These are phyloP conservation scores for Gracilaria vermiculophylla DNA, from an alignment of 23 red algal genomes.

Conservation along the genomic window DNA sequence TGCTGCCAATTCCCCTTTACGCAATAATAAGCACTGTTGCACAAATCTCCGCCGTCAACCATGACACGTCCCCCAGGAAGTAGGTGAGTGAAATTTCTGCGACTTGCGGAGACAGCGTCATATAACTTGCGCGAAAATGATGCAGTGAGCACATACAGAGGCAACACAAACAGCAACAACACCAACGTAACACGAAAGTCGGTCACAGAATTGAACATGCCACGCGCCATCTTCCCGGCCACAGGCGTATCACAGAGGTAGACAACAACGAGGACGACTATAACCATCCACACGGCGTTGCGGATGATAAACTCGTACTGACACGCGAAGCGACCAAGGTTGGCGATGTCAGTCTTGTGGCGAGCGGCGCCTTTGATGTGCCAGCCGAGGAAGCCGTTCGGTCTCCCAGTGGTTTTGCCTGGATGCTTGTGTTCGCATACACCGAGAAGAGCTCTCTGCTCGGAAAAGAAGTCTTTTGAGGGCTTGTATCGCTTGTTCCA, in stretches of 20 bases:
- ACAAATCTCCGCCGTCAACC: not conserved
- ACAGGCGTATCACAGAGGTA: not conserved
- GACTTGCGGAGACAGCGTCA: not conserved
- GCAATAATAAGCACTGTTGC: not conserved
- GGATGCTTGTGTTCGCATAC: not conserved
- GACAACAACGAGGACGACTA: not conserved
- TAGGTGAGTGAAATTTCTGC: not conserved
- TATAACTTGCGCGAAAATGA: not conserved
- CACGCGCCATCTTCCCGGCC: not conserved
- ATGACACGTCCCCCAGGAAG: not conserved
- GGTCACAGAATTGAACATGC: not conserved
- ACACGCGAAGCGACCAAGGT: not conserved
- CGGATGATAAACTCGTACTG: too few relatives aligned
- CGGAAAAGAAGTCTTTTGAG: not conserved
- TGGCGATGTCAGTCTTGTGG: not conserved
- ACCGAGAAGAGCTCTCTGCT: not conserved
- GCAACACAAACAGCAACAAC: not conserved
- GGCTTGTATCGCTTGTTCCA: not conserved
- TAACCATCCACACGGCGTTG: not conserved
- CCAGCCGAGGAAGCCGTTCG: not conserved
- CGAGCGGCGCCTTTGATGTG: not conserved
- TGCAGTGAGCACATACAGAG: not conserved
- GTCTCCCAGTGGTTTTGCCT: not conserved
- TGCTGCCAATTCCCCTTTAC: not conserved
- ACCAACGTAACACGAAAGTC: not conserved